These are phyloP conservation scores for Huntiella omanensis DNA, from an alignment of 2,329 filamentous ascomycete genomes.

Conservation along the genomic window DNA sequence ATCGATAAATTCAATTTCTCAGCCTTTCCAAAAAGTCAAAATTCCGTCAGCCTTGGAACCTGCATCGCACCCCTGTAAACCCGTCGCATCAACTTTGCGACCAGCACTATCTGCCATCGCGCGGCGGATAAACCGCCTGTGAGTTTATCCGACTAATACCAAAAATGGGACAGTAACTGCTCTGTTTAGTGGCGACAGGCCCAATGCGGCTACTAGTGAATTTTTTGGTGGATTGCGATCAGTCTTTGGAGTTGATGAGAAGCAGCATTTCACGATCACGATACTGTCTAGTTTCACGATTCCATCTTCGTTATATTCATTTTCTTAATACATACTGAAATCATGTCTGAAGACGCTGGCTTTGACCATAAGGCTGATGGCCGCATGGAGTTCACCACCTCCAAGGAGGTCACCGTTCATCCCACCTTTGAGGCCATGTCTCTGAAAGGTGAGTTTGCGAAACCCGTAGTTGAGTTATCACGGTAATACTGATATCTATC, in stretches of 20 bases:
- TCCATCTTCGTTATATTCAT: not conserved
- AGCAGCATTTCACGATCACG: not conserved
- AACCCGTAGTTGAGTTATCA: not conserved
- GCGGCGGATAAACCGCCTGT: conserved; percentile 3
- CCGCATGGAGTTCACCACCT: conserved; percentile 95
- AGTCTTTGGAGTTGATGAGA: not conserved
- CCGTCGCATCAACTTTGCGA: not conserved
- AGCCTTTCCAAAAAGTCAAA: conserved; percentile 6
- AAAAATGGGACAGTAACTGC: not conserved
- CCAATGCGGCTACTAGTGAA: not conserved
- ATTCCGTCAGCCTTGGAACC: conserved; percentile 8
- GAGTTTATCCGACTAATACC: conserved; percentile 4
- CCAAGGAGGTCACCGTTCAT: conserved; percentile 90
- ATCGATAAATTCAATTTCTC: not conserved
- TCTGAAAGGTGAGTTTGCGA: conserved; percentile 45
- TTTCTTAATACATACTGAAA: conserved; percentile 4
- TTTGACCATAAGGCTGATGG: conserved; percentile 89
- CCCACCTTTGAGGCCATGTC: conserved; percentile 94
- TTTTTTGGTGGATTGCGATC: conserved; percentile 2
- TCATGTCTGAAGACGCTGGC: conserved; percentile 64
- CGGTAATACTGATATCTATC: conserved; percentile 1
- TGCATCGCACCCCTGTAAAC: not conserved
- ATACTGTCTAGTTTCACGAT: not conserved
- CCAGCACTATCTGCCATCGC: not conserved
- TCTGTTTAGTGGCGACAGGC: no score